phyloP scores from a whole-genome alignment of 2,329 filamentous ascomycete genomes.

The Epicoccum sorghinum region DNA sequence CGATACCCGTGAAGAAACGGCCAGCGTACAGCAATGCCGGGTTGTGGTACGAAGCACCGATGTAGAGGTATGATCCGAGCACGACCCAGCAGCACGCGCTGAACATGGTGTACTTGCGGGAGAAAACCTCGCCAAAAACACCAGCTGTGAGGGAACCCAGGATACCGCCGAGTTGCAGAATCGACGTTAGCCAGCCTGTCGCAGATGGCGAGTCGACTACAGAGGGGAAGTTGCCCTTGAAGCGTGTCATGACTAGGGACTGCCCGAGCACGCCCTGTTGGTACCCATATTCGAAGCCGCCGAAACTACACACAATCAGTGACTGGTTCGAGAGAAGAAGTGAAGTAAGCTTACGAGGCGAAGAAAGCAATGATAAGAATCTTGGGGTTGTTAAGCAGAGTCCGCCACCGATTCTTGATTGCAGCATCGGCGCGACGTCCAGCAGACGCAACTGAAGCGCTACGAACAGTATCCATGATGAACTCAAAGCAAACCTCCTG shows the following conservation, averaged over 20 bases:
- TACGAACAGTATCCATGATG: constrained; percentile 32
- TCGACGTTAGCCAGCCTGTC: constrained; percentile 59
- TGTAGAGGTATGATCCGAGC: constrained; percentile 51
- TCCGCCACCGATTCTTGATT: constrained; percentile 37
- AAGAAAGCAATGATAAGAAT: constrained; percentile 39
- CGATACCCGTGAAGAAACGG: constrained; percentile 57
- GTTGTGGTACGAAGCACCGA: constrained; percentile 50
- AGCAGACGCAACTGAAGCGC: constrained; percentile 33
- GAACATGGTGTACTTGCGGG: constrained; percentile 61
- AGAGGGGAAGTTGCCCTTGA: constrained; percentile 57
- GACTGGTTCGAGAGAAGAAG: neutral
- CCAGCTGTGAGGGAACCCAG: constrained; percentile 57
- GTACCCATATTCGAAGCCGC: constrained; percentile 61
- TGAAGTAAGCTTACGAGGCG: constrained; percentile 30
- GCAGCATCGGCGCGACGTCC: constrained; percentile 31
- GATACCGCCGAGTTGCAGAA: constrained; percentile 60
- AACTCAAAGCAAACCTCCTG: neutral
- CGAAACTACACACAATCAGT: constrained; percentile 46
- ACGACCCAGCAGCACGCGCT: constrained; percentile 54
- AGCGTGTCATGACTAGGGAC: constrained; percentile 60
- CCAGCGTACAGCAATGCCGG: constrained; percentile 56
- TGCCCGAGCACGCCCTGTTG: constrained; percentile 63
- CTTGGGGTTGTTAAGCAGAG: constrained; percentile 36
- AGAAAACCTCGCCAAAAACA: constrained; percentile 57
- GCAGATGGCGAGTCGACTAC: constrained; percentile 55